A percentile compares a stretch with the other conserved stretches of the same genome.
Conservation (phyloP, 345 rosid species). For the Acer negundo region DNA sequence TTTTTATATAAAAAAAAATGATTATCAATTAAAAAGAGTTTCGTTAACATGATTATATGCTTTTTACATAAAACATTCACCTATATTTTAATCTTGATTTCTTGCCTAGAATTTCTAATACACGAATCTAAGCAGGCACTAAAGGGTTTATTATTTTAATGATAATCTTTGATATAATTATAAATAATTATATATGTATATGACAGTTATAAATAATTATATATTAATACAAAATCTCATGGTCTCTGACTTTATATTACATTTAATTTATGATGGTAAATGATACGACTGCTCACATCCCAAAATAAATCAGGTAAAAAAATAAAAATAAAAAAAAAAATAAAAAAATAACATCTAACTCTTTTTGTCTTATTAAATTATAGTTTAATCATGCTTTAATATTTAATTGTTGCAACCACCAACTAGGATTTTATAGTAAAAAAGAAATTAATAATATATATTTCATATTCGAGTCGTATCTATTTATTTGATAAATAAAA, state of each 20-base stretch:
- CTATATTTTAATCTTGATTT: not conserved
- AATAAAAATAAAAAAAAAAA: too few species aligned
- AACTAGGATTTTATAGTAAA: too few species aligned
- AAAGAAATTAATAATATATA: too few species aligned
- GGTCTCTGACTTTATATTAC: not conserved
- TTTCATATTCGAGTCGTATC: too few species aligned
- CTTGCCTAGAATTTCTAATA: conserved; percentile 13
- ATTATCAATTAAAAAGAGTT: not conserved
- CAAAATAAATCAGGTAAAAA: not conserved
- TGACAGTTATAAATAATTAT: too few species aligned
- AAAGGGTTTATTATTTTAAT: not conserved
- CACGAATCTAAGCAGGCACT: not conserved
- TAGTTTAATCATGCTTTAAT: not conserved
- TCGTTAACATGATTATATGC: not conserved
- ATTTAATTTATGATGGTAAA: not conserved
- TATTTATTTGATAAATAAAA: too few species aligned
- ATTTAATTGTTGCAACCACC: not conserved
- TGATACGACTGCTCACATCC: not conserved
- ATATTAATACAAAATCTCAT: not conserved
- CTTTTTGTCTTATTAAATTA: not conserved
- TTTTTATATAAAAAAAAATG: too few species aligned
- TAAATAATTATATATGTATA: not conserved
- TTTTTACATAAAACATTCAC: not conserved
- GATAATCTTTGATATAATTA: too few species aligned
- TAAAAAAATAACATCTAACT: not conserved